Evolutionary conservation across 371 early-diverging fungal genomes (phyloP).

Genomic region (Entomophthora muscae): DNA sequence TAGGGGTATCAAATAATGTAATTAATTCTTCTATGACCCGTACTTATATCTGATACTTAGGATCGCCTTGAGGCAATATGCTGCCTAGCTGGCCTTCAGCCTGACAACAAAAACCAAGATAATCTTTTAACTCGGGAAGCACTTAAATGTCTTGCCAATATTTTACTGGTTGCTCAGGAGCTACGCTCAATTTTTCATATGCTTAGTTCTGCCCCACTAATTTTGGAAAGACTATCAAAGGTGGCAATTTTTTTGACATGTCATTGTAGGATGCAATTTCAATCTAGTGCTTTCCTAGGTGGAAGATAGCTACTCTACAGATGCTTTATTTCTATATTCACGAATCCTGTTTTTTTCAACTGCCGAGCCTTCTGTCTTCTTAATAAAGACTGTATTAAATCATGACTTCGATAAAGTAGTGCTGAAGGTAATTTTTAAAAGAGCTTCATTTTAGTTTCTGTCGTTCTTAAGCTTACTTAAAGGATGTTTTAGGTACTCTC

Average conservation of each 20-base stretch:
- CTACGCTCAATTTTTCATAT: neutral
- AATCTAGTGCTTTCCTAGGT: neutral
- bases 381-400: neutral
- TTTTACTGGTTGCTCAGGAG: neutral
- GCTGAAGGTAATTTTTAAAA: neutral
- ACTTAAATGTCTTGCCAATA: neutral
- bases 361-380: neutral
- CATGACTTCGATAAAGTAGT: neutral
- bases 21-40: neutral
- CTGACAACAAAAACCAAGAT: neutral
- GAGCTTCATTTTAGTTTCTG: no score
- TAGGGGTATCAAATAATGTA: neutral
- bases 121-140: neutral
- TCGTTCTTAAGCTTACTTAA: neutral
- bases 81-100: neutral
- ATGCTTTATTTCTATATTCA: neutral
- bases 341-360: conserved; percentile 5
- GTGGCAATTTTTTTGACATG: neutral
- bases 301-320: neutral
- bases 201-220: neutral
- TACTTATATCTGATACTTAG: neutral
- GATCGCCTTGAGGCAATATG: neutral
- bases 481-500: neutral
- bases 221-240: neutral
- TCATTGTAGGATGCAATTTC: neutral